These are phyloP conservation scores for Patellifolia procumbens DNA, from an alignment of 179 eudicot species.

Conservation along the genomic window DNA sequence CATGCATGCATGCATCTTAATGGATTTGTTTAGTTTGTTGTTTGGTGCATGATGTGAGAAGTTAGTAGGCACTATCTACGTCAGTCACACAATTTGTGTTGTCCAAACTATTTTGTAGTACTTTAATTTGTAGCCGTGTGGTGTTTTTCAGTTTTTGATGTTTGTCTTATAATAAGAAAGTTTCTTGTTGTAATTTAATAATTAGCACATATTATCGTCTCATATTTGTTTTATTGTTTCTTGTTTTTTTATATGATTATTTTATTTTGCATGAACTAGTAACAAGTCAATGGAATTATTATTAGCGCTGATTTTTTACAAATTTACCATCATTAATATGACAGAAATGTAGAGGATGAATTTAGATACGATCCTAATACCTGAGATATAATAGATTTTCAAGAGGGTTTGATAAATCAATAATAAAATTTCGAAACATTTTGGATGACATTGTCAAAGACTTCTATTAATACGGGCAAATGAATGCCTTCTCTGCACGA, in stretches of 20 bases:
- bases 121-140: too few relatives aligned
- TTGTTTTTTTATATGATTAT: background rate
- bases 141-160: background rate
- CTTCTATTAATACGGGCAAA: too few relatives aligned
- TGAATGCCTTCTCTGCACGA: too few relatives aligned
- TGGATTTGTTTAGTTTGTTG: background rate
- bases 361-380: too few relatives aligned
- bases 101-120: background rate
- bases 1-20: background rate
- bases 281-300: background rate
- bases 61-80: background rate
- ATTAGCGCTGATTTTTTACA: too few relatives aligned
- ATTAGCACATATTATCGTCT: background rate
- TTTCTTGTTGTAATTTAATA: background rate
- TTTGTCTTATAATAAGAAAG: background rate
- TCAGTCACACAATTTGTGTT: background rate
- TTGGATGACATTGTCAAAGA: too few relatives aligned
- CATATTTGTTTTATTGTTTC: too few relatives aligned
- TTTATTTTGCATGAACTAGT: background rate
- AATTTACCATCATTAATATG: too few relatives aligned
- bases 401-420: too few relatives aligned
- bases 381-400: too few relatives aligned
- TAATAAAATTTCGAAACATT: too few relatives aligned
- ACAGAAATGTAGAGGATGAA: too few relatives aligned
- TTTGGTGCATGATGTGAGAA: background rate